These are phyloP conservation scores for Debaryomycetaceae sp. DNA, from an alignment of 1,139 yeast genomes.

Conservation along the genomic window DNA sequence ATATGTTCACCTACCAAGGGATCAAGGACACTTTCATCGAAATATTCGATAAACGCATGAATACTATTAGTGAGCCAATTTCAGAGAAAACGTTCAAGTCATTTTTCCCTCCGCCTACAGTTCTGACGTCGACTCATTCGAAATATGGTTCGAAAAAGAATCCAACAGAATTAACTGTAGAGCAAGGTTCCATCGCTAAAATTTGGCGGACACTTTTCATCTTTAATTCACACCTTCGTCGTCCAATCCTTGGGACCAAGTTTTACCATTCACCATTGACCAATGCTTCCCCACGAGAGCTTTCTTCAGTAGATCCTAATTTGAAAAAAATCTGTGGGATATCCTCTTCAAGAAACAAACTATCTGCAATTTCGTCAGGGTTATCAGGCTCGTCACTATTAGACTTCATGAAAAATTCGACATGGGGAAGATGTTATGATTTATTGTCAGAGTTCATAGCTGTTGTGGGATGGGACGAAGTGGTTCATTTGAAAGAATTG, in stretches of 20 bases:
- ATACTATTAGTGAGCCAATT: constrained; percentile 22
- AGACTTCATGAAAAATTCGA: constrained; percentile 33
- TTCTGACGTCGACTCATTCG: not conserved
- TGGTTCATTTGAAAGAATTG: constrained; percentile 21
- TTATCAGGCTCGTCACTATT: constrained; percentile 24
- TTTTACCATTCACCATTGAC: constrained; percentile 38
- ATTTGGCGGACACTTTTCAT: constrained; percentile 33
- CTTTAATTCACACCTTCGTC: constrained; percentile 30
- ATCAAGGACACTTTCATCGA: constrained; percentile 27
- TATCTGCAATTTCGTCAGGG: constrained; percentile 35
- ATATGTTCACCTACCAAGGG: constrained; percentile 24
- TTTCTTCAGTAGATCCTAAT: constrained; percentile 35
- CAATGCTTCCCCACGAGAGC: constrained; percentile 29
- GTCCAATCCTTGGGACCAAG: constrained; percentile 33
- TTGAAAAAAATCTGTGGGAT: constrained; percentile 31
- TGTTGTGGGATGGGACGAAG: constrained; percentile 38
- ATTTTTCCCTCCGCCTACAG: constrained; percentile 32
- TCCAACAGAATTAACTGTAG: constrained; percentile 3
- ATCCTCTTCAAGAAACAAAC: constrained; percentile 19
- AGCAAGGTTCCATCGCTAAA: constrained; percentile 24
- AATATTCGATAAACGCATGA: constrained; percentile 23
- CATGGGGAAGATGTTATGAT: constrained; percentile 45
- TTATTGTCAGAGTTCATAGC: constrained; percentile 37
- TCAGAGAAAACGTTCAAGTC: constrained; percentile 27
- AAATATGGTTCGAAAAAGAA: constrained; percentile 1